Conservation (phyloP, 345 rosid species). For the Pseudoturritis turrita region DNA sequence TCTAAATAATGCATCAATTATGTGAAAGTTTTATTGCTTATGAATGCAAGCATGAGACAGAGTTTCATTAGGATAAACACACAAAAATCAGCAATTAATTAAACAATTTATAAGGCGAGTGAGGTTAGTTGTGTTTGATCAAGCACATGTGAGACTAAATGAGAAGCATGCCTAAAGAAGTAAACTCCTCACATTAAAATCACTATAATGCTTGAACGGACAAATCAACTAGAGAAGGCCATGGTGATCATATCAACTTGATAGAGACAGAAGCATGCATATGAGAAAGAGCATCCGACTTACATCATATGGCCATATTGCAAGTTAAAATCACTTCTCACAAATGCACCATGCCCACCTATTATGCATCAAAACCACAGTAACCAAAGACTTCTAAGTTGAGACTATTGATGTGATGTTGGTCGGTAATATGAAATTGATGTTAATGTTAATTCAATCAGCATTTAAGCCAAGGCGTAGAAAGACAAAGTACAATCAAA, state of each 20-base stretch:
- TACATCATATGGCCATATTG: not conserved
- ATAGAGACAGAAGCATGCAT: conserved; percentile 1
- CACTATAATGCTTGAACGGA: not conserved
- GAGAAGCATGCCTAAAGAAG: not conserved
- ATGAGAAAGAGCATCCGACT: not conserved
- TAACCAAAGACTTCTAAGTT: conserved; percentile 33
- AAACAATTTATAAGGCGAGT: not conserved
- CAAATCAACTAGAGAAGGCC: not conserved
- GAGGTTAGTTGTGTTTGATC: not conserved
- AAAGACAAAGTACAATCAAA: not conserved
- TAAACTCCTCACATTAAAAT: not conserved
- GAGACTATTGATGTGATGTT: not conserved
- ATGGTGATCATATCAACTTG: not conserved
- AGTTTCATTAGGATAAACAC: not conserved
- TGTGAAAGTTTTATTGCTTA: not conserved
- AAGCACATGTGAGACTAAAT: not conserved
- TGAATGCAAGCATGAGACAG: not conserved
- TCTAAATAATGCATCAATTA: not conserved
- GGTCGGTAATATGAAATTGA: not conserved
- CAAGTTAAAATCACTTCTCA: no score
- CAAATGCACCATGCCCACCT: conserved; percentile 44
- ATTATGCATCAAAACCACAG: conserved; percentile 57
- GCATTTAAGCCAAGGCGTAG: not conserved
- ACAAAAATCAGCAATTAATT: not conserved
- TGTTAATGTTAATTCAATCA: not conserved